Base-by-base conservation (phyloP, 352 stramenopile species). In the Phytophthora ramorum region DNA sequence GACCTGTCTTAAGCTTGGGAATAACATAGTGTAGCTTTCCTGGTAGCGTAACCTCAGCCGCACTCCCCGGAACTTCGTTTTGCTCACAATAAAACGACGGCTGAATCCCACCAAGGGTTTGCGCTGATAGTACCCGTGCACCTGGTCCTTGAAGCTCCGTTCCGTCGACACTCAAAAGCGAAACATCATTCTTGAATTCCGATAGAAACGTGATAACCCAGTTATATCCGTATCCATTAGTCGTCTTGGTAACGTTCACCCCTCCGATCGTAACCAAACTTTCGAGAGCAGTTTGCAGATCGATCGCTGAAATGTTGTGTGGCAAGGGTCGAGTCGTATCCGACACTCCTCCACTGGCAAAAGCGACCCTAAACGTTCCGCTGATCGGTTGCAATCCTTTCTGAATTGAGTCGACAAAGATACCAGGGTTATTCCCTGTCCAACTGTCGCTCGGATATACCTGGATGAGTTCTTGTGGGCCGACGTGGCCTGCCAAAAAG, bases 221-320 rank as follows among this genome's bases (percentile, higher is more conserved):
- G 60, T 98, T 98, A 77, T 92, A 97, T 0, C 97, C 97, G 71
- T 97, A 98, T 34, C 96, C 97, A 61, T 99, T 99, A 2, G 35
- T 4, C 12, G 82, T 90, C 3, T 92, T 75, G 2, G 73, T 87
- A 3, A 99, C 95, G 30, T 88, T 78, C 3, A 99, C 96, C 46
- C 90, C 74, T 12, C 90, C 84, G 56, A 99, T 82, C 0, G 91
- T 96, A 41, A 90, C 69, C 2, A 99, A 78, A 22, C 67, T 79
- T 73, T 99, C 92, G 6, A 99, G 60, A 3, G 95, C 90, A 20
- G 63, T 69, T 60, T 98, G 88, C 63, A 99, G 70, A 0, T 77
- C 76, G 9, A 43, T 46, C 4, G 90, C 93, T n/a, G 87, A 89
- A n/a, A 90, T 80, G 63, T 99, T 89, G 62, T 97, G 81, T 3